A percentile compares a stretch with the other conserved stretches of the same genome.
These are phyloP conservation scores for Reticulascus tulasneorum DNA, from an alignment of 2,329 filamentous ascomycete species.

Conservation along the genomic window DNA sequence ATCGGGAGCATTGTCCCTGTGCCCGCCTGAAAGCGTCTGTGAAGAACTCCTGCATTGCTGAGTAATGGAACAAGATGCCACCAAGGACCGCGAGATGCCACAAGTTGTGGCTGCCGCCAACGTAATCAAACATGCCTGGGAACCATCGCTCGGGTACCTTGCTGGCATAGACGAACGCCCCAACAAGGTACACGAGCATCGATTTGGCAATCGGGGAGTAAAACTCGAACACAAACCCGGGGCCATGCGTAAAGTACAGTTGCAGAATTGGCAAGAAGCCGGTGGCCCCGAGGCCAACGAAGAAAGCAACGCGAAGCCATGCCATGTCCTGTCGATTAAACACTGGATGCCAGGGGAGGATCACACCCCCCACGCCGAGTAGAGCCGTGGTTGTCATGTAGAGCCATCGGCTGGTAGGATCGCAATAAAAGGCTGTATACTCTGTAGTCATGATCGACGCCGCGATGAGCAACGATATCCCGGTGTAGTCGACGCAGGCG, in stretches of 20 bases:
- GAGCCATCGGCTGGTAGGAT: slow-evolving; percentile 77
- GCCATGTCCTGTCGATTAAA: slow-evolving; percentile 94
- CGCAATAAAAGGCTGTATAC: slow-evolving; percentile 98
- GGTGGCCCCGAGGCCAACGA: slow-evolving; percentile 78
- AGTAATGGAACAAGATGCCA: slow-evolving; percentile 96
- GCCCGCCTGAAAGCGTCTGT: slow-evolving; percentile 69
- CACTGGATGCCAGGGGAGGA: slow-evolving; percentile 90
- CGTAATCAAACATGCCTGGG: slow-evolving; percentile 91
- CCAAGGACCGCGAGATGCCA: slow-evolving; percentile 95
- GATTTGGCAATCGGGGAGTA: slow-evolving; percentile 86
- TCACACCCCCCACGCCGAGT: slow-evolving; percentile 80
- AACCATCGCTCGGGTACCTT: slow-evolving; percentile 91
- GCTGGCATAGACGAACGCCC: slow-evolving; percentile 83
- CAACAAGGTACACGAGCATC: slow-evolving; percentile 77
- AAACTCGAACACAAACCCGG: slow-evolving; percentile 80
- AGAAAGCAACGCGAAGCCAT: slow-evolving; percentile 90
- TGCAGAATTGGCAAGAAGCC: slow-evolving; percentile 88
- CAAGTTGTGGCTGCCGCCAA: slow-evolving; percentile 93
- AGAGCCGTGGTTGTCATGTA: slow-evolving; percentile 81
- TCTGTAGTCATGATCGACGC: slow-evolving; percentile 97
- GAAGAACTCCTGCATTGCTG: slow-evolving; percentile 95
- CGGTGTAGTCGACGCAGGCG: slow-evolving; percentile 96
- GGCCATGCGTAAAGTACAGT: slow-evolving; percentile 71
- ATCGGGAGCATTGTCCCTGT: slow-evolving; percentile 52
- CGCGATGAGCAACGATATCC: slow-evolving; percentile 90